Base-by-base conservation (phyloP, 2,329 filamentous ascomycete species). In the Arthrocladium fulminans region DNA sequence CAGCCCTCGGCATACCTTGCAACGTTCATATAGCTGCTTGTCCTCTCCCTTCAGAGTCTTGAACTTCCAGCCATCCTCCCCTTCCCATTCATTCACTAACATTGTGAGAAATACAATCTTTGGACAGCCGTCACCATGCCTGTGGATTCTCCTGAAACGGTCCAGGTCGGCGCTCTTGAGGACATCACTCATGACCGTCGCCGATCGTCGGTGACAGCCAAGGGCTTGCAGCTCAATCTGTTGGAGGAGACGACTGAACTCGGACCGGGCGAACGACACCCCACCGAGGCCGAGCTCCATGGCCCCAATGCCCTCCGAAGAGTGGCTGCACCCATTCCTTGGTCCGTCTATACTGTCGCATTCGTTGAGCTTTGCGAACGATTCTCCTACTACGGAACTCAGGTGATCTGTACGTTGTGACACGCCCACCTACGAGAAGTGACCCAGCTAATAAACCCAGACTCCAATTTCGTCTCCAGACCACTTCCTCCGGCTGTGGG, bases 281-380 rank as follows among this genome's bases (percentile, higher is more conserved):
- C 44, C 20, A 39, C 44, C 4, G 9, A 12, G 17, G 44, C 38
- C 19, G 44, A 47, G 23, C 44, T 47, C 3, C 30, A 39, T 20
- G 56, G 56, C n/a, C 51, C 54, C 8, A 22, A 48, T 22, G 61
- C 54, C 3, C 58, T 69, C 17, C 65, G 65, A 22, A 61, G 66
- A 34, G 60, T 68, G 19, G 77, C 80, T 12, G 81, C 79, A 55
- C 73, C 72, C 60, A 77, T 88, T 52, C 79, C 80, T 43, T 80
- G 75, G 74, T 68, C 73, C 48, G 76, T 82, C 51, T 88, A 80
- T 67, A 81, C 79, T 24, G 77, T 88, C 51, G 83, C 81, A 43
- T 80, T 86, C 52, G 78, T 85, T 50, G 84, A 88, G 66, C 68
- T 86, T 48, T 85, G 81, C 67, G 84, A 88, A 68, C 80, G 84